Evolutionary conservation across 2,329 filamentous ascomycete species (phyloP).

Genomic region (Thermothelomyces thermophilus): DNA sequence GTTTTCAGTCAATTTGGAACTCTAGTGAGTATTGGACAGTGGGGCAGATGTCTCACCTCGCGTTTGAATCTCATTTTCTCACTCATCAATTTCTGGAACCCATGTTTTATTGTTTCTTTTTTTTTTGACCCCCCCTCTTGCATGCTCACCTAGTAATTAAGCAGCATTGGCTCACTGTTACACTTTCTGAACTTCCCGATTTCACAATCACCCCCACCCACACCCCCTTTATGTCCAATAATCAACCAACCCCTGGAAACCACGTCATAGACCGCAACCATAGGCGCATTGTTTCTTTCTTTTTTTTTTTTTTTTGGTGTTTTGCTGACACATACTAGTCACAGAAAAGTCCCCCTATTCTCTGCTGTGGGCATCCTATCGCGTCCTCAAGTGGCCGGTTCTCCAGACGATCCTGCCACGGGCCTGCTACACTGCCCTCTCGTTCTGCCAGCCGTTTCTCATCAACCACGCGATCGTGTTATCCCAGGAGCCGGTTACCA

Average conservation of each 20-base stretch:
- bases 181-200: too few species aligned
- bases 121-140: too few species aligned
- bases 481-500: conserved; percentile 25
- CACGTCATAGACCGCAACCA: too few species aligned
- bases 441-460: conserved; percentile 41
- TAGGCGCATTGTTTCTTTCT: too few species aligned
- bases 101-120: not conserved
- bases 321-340: not conserved
- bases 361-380: conserved; percentile 26
- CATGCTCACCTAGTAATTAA: too few species aligned
- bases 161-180: too few species aligned
- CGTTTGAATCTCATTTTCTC: not conserved
- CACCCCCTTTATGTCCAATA: too few species aligned
- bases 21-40: conserved; percentile 11
- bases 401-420: conserved; percentile 32
- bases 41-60: too few species aligned
- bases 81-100: not conserved
- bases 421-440: conserved; percentile 35
- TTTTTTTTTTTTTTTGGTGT: not conserved
- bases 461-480: conserved; percentile 32
- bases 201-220: too few species aligned
- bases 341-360: conserved; percentile 9
- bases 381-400: conserved; percentile 28
- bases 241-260: too few species aligned
- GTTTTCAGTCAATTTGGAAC: conserved; percentile 15